Evolutionary conservation across 2,329 filamentous ascomycete genomes (phyloP).

Genomic region (Aspergillus quadricinctus): DNA sequence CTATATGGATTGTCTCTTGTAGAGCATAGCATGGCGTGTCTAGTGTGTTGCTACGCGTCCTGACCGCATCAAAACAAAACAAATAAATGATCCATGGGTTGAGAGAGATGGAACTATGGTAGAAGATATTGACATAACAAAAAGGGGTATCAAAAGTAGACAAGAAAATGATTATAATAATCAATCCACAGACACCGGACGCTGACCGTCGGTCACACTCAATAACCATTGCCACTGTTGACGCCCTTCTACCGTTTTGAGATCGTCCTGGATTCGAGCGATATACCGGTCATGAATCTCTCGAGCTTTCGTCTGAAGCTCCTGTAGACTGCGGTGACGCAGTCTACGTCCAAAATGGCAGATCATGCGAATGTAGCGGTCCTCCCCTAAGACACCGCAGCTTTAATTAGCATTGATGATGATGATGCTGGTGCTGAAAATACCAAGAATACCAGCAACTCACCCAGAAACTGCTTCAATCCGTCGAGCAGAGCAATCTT

Average conservation of each 20-base stretch:
- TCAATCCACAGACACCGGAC: not conserved
- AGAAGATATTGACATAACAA: not conserved
- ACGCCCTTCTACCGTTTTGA: constrained; percentile 15
- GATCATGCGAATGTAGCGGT: constrained; percentile 25
- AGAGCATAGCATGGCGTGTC: too few relatives aligned
- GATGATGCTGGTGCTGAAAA: not conserved
- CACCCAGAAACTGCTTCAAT: constrained; percentile 19
- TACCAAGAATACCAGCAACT: not conserved
- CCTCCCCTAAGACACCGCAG: constrained; percentile 5
- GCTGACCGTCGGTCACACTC: constrained; percentile 8
- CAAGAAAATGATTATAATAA: not conserved
- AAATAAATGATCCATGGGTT: not conserved
- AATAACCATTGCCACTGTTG: constrained; percentile 19
- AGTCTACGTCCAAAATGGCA: constrained; percentile 11
- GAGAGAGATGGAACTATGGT: not conserved
- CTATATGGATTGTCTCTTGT: too few relatives aligned
- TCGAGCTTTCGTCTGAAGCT: constrained; percentile 17
- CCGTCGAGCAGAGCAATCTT: constrained; percentile 21
- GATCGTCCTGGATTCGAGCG: constrained; percentile 4
- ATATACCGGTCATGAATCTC: constrained; percentile 8
- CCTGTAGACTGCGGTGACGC: constrained; percentile 10
- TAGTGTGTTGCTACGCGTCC: too few relatives aligned
- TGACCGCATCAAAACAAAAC: too few relatives aligned
- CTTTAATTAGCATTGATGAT: not conserved
- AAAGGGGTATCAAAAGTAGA: not conserved